Evolutionary conservation across 345 rosid species (phyloP).

Genomic region (Mangifera indica): DNA sequence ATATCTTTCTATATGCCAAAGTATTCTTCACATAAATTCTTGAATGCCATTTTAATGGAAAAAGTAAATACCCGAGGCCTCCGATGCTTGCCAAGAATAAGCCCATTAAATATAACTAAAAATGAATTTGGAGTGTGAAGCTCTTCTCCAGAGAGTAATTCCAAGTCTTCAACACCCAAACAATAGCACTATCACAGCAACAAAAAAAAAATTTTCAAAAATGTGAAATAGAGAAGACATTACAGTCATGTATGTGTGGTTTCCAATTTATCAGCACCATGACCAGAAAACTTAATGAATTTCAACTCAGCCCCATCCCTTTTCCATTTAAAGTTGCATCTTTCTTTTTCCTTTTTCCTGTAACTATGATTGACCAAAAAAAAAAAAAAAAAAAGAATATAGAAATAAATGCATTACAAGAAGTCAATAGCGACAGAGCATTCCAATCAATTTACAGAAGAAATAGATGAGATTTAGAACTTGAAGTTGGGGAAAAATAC

Average conservation of each 20-base stretch:
- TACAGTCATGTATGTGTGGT: too few relatives aligned
- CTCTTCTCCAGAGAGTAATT: constrained; percentile 79
- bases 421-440: too few relatives aligned
- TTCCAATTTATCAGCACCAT: not conserved
- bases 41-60: not conserved
- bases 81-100: constrained; percentile 89
- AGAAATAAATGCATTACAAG: not conserved
- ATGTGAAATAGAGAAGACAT: not conserved
- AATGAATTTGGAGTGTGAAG: constrained; percentile 81
- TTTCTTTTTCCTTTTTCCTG: not conserved
- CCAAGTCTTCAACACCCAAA: constrained; percentile 85
- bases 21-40: not conserved
- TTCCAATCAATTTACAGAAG: not conserved
- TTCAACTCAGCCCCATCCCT: not conserved
- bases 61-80: constrained; percentile 71
- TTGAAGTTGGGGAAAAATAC: not conserved
- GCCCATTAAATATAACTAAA: constrained; percentile 81
- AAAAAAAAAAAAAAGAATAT: not conserved
- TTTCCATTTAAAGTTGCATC: not conserved
- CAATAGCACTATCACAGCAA: constrained; percentile 64
- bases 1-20: constrained; percentile 9
- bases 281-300: not conserved
- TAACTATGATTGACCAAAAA: not conserved
- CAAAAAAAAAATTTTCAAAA: not conserved
- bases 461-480: not conserved